Evolutionary conservation across 805 yeast species (phyloP).

Genomic region (Wickerhamiella brachini): DNA sequence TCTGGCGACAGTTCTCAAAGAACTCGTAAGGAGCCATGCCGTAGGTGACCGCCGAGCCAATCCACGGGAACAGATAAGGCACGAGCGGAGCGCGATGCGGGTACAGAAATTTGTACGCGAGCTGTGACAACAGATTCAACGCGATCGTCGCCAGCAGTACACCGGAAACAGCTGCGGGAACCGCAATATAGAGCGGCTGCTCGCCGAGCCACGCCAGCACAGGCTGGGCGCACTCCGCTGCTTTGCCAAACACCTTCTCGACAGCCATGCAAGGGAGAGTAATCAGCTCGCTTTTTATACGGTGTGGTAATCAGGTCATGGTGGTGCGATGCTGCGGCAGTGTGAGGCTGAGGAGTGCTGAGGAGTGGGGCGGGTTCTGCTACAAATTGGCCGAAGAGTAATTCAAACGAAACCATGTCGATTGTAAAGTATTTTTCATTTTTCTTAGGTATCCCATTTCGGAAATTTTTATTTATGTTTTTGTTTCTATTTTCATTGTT

Average conservation of each 20-base stretch:
- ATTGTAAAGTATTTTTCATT: too few relatives aligned
- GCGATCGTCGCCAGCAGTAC: constrained; percentile 9
- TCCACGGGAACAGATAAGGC: constrained; percentile 88
- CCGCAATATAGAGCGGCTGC: constrained; percentile 14
- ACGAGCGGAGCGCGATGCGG: constrained; percentile 79
- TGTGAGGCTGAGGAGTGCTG: neutral
- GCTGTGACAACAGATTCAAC: constrained; percentile 24
- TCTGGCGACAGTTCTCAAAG: constrained; percentile 60
- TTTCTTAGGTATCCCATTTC: too few relatives aligned
- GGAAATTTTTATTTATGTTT: too few relatives aligned
- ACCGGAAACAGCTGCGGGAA: constrained; percentile 16
- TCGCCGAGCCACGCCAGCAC: neutral
- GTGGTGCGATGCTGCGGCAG: neutral
- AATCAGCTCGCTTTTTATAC: neutral
- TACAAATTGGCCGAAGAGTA: too few relatives aligned
- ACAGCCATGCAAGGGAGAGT: neutral
- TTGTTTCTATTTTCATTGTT: too few relatives aligned
- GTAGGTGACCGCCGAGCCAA: constrained; percentile 78
- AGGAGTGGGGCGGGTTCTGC: too few relatives aligned
- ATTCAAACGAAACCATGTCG: too few relatives aligned
- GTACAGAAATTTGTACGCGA: constrained; percentile 19
- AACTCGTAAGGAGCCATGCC: constrained; percentile 92
- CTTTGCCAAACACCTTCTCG: neutral
- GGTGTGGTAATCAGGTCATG: neutral
- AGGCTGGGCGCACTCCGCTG: neutral